Evolutionary conservation across 1,139 yeast genomes (phyloP).

Genomic region (Yamadazyma conglobata): DNA sequence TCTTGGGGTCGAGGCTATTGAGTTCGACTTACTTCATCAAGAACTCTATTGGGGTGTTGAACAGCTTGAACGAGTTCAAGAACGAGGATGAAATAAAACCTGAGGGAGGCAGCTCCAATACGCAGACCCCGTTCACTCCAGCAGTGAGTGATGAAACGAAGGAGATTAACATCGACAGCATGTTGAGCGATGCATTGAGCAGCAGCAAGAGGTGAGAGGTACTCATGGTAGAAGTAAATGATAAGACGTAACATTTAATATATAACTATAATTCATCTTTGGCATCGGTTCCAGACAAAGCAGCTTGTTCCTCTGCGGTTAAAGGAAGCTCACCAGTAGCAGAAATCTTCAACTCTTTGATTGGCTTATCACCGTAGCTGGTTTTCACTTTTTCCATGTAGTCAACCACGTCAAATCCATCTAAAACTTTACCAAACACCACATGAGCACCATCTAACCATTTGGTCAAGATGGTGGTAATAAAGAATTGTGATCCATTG

Average conservation of each 20-base stretch:
- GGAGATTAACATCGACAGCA: constrained; percentile 10
- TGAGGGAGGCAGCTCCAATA: constrained; percentile 5
- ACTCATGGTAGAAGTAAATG: neutral
- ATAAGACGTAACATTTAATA: neutral
- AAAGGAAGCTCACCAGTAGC: constrained; percentile 43
- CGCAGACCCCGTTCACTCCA: constrained; percentile 12
- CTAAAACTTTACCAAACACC: constrained; percentile 76
- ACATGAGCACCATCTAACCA: constrained; percentile 73
- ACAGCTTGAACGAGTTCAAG: constrained; percentile 33
- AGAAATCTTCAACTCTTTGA: constrained; percentile 46
- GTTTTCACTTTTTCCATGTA: constrained; percentile 54
- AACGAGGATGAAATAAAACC: constrained; percentile 22
- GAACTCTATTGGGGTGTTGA: constrained; percentile 32
- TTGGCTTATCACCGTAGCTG: constrained; percentile 48
- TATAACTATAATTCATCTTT: constrained; percentile 28
- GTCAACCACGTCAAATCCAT: constrained; percentile 61
- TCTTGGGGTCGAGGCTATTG: constrained; percentile 36
- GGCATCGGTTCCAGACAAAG: constrained; percentile 10
- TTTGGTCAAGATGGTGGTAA: constrained; percentile 57
- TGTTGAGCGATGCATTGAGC: constrained; percentile 10
- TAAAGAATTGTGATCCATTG: constrained; percentile 64
- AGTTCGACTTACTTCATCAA: constrained; percentile 37
- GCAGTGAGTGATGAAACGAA: constrained; percentile 8
- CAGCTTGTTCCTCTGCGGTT: constrained; percentile 19
- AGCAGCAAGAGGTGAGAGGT: constrained; percentile 1